Conservation (phyloP, 1,284 basidiomycete genomes). For the Cutaneotrichosporon arboriforme region DNA sequence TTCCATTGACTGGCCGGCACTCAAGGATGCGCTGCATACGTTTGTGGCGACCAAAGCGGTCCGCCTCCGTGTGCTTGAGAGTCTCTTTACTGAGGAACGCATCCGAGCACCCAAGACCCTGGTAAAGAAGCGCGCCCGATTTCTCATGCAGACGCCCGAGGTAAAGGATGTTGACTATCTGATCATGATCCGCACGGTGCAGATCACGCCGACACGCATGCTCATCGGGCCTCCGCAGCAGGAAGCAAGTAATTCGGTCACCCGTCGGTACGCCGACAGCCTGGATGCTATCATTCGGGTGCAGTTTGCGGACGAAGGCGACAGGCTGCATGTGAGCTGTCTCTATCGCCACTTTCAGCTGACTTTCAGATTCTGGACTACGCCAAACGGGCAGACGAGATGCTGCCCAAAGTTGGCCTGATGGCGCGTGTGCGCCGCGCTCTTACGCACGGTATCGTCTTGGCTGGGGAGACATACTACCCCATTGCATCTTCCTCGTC, state of each 20-base stretch:
- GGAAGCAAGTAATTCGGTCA: slow-evolving; percentile 46
- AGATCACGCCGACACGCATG: slow-evolving; percentile 45
- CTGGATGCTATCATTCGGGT: slow-evolving; percentile 45
- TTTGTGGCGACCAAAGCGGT: slow-evolving; percentile 19
- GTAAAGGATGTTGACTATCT: slow-evolving; percentile 26
- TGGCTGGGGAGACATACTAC: slow-evolving; percentile 36
- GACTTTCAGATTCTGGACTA: slow-evolving; percentile 30
- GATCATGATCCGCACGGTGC: slow-evolving; percentile 38
- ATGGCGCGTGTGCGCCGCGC: slow-evolving; percentile 45
- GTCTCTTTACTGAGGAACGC: slow-evolving; percentile 39
- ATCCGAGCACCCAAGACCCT: slow-evolving; percentile 25
- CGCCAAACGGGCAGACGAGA: slow-evolving; percentile 30
- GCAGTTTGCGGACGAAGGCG: slow-evolving; percentile 45
- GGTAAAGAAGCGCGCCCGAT: neutral
- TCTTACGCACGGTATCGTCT: slow-evolving; percentile 36
- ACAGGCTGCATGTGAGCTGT: slow-evolving; percentile 36
- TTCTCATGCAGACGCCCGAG: neutral
- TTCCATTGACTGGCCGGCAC: slow-evolving; percentile 24
- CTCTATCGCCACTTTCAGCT: neutral
- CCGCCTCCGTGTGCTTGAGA: slow-evolving; percentile 38
- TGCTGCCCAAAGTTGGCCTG: slow-evolving; percentile 30
- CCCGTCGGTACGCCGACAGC: slow-evolving; percentile 32
- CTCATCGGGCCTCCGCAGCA: slow-evolving; percentile 42
- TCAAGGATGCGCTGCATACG: slow-evolving; percentile 23
- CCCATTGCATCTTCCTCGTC: slow-evolving; percentile 43